phyloP scores from a whole-genome alignment of 192 early-diverging fungal genomes.

The Gamsiella multidivaricata region DNA sequence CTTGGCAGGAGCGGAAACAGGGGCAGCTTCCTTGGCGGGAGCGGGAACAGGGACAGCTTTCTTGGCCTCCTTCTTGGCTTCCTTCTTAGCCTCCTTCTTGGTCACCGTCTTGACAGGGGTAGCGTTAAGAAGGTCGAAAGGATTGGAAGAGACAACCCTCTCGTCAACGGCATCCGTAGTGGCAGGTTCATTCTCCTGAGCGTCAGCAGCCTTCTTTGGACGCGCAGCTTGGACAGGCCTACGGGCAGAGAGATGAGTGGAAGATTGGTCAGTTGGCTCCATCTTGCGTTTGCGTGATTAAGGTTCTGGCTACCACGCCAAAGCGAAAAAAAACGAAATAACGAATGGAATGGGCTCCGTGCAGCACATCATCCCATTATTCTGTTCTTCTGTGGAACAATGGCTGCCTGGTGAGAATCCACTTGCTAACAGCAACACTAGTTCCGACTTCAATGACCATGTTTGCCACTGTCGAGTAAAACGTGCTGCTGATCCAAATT shows the following conservation, averaged over 20 bases:
- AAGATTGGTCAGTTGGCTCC: conserved; percentile 5
- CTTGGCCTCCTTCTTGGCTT: conserved; percentile 16
- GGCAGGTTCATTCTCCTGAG: conserved; percentile 18
- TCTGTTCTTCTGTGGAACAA: neutral
- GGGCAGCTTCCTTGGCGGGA: neutral
- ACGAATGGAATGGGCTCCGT: too few species aligned
- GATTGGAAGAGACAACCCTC: conserved; percentile 46
- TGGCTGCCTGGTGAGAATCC: too few species aligned
- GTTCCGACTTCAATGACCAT: too few species aligned
- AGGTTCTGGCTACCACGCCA: too few species aligned
- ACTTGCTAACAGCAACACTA: too few species aligned
- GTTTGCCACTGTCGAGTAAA: too few species aligned
- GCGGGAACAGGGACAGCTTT: conserved; percentile 2
- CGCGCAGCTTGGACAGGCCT: conserved; percentile 35
- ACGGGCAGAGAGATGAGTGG: neutral
- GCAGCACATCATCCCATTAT: too few species aligned
- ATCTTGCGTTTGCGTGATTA: neutral
- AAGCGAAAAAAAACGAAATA: neutral
- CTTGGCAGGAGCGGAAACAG: conserved; percentile 1
- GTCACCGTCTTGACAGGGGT: conserved; percentile 17
- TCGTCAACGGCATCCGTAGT: conserved; percentile 24
- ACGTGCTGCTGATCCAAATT: too few species aligned
- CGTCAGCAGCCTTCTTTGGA: conserved; percentile 33
- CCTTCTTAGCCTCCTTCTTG: conserved; percentile 43
- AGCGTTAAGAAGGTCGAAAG: conserved; percentile 42